These are phyloP conservation scores for Acanthamoeba healyi DNA, from an alignment of 208 protist species.

Conservation along the genomic window DNA sequence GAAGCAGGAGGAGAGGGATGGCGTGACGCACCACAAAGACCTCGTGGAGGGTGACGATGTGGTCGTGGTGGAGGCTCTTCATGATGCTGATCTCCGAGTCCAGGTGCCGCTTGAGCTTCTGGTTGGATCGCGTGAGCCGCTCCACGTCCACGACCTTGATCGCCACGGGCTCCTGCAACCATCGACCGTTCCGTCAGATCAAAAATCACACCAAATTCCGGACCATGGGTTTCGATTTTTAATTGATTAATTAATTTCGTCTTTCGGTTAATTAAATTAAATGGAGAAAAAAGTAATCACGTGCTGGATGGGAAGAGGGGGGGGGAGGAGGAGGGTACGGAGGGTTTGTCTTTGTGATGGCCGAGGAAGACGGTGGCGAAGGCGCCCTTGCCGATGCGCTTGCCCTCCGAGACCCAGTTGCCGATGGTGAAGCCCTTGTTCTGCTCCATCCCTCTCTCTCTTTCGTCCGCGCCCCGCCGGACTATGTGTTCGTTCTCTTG, in stretches of 20 bases:
- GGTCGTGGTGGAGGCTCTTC: slow-evolving; percentile 1
- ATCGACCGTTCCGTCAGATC: neutral
- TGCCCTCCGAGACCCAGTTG: slow-evolving; percentile 51
- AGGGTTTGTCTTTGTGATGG: neutral
- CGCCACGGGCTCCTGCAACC: slow-evolving; percentile 51
- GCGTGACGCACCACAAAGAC: slow-evolving; percentile 60
- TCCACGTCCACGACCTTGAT: slow-evolving; percentile 73
- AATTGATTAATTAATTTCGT: neutral
- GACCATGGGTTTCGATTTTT: neutral
- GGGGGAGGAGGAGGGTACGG: neutral
- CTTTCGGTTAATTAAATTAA: neutral
- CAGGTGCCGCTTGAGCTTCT: slow-evolving; percentile 60
- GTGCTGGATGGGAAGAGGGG: neutral
- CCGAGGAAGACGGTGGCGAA: slow-evolving; percentile 66
- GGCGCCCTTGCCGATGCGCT: slow-evolving; percentile 59
- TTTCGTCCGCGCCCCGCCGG: too few species aligned
- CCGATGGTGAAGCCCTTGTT: slow-evolving; percentile 68
- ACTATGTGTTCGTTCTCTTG: too few species aligned
- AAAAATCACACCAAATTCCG: neutral
- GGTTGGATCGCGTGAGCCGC: slow-evolving; percentile 25
- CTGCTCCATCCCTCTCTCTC: too few species aligned
- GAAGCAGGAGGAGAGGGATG: neutral
- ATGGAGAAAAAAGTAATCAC: neutral
- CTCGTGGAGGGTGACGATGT: slow-evolving; percentile 62
- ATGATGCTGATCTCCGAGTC: slow-evolving; percentile 73